phyloP scores from a whole-genome alignment of 495 filamentous ascomycete species.

The Rhypophila decipiens region DNA sequence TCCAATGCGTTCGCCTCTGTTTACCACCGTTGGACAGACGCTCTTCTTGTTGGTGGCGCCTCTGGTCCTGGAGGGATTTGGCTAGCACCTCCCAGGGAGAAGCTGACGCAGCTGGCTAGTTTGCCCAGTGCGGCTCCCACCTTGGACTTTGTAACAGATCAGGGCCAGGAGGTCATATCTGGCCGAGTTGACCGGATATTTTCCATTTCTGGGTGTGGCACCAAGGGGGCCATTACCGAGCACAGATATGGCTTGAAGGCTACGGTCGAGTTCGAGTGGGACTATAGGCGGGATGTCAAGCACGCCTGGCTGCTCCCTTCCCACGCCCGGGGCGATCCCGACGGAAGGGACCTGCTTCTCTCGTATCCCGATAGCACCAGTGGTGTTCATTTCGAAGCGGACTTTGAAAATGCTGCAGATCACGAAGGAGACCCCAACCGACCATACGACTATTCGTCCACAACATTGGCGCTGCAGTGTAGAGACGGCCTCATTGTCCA shows the following conservation, averaged over 20 bases:
- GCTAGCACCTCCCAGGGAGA: conserved; percentile 42
- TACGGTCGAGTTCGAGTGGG: conserved; percentile 50
- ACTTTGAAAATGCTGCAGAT: too few relatives aligned
- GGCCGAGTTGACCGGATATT: conserved; percentile 47
- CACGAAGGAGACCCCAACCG: too few relatives aligned
- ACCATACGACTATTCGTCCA: conserved; percentile 43
- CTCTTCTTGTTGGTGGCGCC: conserved; percentile 75
- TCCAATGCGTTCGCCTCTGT: conserved; percentile 59
- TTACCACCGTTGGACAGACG: conserved; percentile 52
- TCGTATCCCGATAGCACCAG: conserved; percentile 41
- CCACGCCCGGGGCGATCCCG: conserved; percentile 6
- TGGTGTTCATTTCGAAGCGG: conserved; percentile 29
- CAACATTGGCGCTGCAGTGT: conserved; percentile 51
- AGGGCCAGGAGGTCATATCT: conserved; percentile 11
- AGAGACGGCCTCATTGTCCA: conserved; percentile 40
- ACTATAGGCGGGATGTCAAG: conserved; percentile 34
- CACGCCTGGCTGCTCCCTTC: conserved; percentile 39
- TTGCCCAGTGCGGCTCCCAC: conserved; percentile 78
- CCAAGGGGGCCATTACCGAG: conserved; percentile 60
- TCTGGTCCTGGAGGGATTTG: conserved; percentile 75
- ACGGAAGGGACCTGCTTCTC: conserved; percentile 39
- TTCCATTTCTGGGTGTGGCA: conserved; percentile 51
- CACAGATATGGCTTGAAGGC: conserved; percentile 67
- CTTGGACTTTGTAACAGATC: conserved; percentile 58
- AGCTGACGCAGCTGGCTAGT: conserved; percentile 39